phyloP scores from a whole-genome alignment of 768 basidiomycete genomes.

The Postia placenta region DNA sequence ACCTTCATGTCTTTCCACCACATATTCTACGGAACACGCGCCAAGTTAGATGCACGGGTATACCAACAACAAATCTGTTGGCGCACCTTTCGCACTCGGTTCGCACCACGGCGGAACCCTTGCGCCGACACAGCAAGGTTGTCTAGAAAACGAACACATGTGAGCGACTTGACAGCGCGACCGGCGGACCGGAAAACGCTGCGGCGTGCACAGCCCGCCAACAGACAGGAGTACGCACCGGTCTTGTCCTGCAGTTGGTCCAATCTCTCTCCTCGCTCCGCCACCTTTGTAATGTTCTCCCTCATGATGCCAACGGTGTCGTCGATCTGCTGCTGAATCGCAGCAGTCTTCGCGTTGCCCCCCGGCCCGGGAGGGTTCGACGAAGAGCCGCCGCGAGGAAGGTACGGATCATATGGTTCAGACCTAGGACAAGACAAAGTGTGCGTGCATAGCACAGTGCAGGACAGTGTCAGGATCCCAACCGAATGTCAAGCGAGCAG shows the following conservation, averaged over 20 bases:
- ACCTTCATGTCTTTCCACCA: slow-evolving; percentile 99
- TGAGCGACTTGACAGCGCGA: not conserved
- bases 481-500: slow-evolving; percentile 7
- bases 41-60: no score
- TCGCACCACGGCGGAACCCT: slow-evolving; percentile 95
- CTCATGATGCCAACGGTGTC: slow-evolving; percentile 97
- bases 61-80: not conserved
- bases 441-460: not conserved
- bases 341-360: slow-evolving; percentile 82
- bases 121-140: slow-evolving; percentile 98
- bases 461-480: slow-evolving; percentile 3
- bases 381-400: slow-evolving; percentile 76
- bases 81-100: slow-evolving; percentile 92
- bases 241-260: slow-evolving; percentile 98
- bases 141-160: slow-evolving; percentile 42
- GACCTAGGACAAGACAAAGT: slow-evolving; percentile 50
- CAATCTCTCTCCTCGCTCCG: slow-evolving; percentile 90
- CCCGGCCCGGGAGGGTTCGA: slow-evolving; percentile 42
- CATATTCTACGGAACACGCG: slow-evolving; percentile 82
- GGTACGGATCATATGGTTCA: slow-evolving; percentile 98
- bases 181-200: no score
- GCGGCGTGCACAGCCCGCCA: not conserved
- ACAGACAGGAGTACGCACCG: slow-evolving; percentile 47
- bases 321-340: slow-evolving; percentile 96
- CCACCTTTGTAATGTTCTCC: slow-evolving; percentile 94